These are phyloP conservation scores for Phaeosphaeriaceae sp. DNA, from an alignment of 2,329 filamentous ascomycete genomes.

Conservation along the genomic window DNA sequence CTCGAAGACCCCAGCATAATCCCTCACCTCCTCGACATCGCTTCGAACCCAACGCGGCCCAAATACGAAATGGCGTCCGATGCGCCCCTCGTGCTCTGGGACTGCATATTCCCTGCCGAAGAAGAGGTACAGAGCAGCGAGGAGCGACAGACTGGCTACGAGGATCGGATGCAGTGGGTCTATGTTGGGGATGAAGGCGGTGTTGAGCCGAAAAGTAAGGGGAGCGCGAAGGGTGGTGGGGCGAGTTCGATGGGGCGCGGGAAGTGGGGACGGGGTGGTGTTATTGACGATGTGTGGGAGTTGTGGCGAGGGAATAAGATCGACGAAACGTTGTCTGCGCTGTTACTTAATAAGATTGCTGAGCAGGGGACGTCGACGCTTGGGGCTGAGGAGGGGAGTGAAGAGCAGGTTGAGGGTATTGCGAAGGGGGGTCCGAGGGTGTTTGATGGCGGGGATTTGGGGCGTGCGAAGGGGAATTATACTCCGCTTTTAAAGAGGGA, in stretches of 20 bases:
- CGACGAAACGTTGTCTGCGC: slow-evolving; percentile 81
- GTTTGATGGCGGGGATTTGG: slow-evolving; percentile 64
- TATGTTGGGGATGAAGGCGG: slow-evolving; percentile 72
- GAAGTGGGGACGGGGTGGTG: slow-evolving; percentile 45
- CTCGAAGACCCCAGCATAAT: slow-evolving; percentile 79
- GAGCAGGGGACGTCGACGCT: slow-evolving; percentile 43
- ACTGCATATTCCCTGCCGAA: slow-evolving; percentile 80
- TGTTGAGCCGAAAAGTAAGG: slow-evolving; percentile 52
- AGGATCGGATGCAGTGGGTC: slow-evolving; percentile 76
- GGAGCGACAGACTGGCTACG: slow-evolving; percentile 50
- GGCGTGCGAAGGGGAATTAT: slow-evolving; percentile 64
- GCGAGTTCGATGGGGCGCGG: slow-evolving; percentile 28
- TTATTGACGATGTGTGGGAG: slow-evolving; percentile 70
- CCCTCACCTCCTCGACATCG: slow-evolving; percentile 74
- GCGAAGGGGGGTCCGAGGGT: slow-evolving; percentile 55
- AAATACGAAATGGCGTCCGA: slow-evolving; percentile 91
- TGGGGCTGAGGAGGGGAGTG: slow-evolving; percentile 14
- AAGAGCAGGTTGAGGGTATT: slow-evolving; percentile 23
- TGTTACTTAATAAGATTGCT: slow-evolving; percentile 70
- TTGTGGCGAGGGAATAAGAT: slow-evolving; percentile 86
- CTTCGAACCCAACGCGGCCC: slow-evolving; percentile 75
- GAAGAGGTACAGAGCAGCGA: slow-evolving; percentile 45
- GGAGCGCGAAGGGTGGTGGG: slow-evolving; percentile 17
- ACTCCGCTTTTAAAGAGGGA: slow-evolving; percentile 62
- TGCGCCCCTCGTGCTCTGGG: slow-evolving; percentile 90